A percentile compares a stretch with the other conserved stretches of the same genome.
Evolutionary conservation across 352 stramenopile species (phyloP).

Genomic region (Aphanomyces cochlioides): DNA sequence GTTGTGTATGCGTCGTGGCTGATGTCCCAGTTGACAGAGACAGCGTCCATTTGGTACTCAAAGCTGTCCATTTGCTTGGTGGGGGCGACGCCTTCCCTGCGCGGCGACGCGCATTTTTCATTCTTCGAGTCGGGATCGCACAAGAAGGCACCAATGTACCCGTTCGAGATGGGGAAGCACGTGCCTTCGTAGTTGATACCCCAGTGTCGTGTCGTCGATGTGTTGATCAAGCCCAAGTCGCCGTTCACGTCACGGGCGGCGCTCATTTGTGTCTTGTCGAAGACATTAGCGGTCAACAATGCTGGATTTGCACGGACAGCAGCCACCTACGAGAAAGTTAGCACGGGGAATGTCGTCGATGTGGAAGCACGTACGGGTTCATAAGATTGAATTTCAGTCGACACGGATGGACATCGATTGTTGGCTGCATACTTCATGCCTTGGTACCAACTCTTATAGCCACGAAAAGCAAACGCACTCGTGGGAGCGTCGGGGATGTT

Average conservation of each 20-base stretch:
- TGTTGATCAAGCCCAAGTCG: conserved; percentile 43
- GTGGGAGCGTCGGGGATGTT: conserved; percentile 62
- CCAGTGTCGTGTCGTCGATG: conserved; percentile 40
- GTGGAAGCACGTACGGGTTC: conserved; percentile 19
- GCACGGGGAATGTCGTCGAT: neutral
- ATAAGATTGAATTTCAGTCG: conserved; percentile 39
- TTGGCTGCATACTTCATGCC: conserved; percentile 42
- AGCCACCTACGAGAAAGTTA: neutral
- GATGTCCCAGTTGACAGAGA: conserved; percentile 64
- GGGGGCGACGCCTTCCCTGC: conserved; percentile 32
- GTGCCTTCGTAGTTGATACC: conserved; percentile 48
- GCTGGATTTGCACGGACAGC: neutral
- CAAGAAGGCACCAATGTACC: conserved; percentile 45
- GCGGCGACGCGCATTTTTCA: conserved; percentile 37
- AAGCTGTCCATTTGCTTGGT: conserved; percentile 45
- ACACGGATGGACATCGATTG: conserved; percentile 37
- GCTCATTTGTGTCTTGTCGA: conserved; percentile 19
- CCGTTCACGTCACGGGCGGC: conserved; percentile 40
- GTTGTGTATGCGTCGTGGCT: conserved; percentile 50
- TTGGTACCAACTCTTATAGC: conserved; percentile 45
- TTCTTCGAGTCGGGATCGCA: conserved; percentile 48
- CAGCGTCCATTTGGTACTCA: conserved; percentile 58
- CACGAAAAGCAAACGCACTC: conserved; percentile 47
- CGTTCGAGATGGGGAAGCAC: conserved; percentile 55
- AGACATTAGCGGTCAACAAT: conserved; percentile 28